phyloP scores from a whole-genome alignment of 805 yeast species.

The Saturnispora besseyi region DNA sequence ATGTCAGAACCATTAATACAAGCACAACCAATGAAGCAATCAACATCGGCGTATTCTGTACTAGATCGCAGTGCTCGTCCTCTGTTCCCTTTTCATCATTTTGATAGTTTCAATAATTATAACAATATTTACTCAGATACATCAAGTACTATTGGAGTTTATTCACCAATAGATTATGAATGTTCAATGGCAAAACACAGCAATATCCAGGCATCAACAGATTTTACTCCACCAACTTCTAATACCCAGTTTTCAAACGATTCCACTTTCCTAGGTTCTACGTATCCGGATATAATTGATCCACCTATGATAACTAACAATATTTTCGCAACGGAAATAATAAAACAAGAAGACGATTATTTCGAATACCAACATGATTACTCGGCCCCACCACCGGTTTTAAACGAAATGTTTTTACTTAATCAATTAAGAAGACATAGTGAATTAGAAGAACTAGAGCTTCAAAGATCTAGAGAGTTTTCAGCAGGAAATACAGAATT shows the following conservation, averaged over 20 bases:
- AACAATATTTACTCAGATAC: background rate
- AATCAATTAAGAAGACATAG: slow-evolving; percentile 2
- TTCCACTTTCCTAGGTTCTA: background rate
- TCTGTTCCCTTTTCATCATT: background rate
- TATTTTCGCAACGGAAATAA: background rate
- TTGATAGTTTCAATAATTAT: background rate
- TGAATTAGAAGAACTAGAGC: background rate
- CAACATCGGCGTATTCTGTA: background rate
- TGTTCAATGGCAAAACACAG: too few species aligned
- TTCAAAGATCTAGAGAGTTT: background rate
- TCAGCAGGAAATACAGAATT: background rate
- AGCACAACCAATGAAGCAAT: background rate
- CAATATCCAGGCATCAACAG: background rate
- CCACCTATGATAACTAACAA: background rate
- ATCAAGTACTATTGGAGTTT: background rate
- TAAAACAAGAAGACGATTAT: background rate
- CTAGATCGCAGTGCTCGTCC: background rate
- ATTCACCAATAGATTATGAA: too few species aligned
- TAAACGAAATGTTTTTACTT: slow-evolving; percentile 1
- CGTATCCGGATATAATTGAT: background rate
- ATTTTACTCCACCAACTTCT: background rate
- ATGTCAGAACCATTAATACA: background rate
- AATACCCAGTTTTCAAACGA: slow-evolving; percentile 1
- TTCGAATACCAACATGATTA: background rate
- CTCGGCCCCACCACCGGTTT: background rate